These are phyloP conservation scores for Vigna angularis DNA, from an alignment of 306 rosid genomes.

Conservation along the genomic window DNA sequence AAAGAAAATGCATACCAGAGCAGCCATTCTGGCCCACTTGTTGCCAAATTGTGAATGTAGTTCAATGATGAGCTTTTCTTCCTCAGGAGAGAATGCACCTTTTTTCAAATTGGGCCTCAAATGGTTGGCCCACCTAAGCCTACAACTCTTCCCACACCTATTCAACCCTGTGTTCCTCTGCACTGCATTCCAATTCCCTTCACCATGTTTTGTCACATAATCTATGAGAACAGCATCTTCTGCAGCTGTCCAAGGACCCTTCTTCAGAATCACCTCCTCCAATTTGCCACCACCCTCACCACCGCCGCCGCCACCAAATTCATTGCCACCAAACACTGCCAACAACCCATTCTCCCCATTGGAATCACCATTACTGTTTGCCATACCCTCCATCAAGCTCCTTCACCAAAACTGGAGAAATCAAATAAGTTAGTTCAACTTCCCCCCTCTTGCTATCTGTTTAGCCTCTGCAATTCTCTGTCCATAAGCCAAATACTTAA, in stretches of 20 bases:
- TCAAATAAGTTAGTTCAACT: background rate
- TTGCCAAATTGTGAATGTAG: slow-evolving; percentile 85
- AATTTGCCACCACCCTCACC: slow-evolving; percentile 17
- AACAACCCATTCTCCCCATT: slow-evolving; percentile 41
- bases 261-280: slow-evolving; percentile 56
- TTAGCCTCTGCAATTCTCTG: background rate
- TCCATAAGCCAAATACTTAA: background rate
- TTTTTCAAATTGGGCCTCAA: slow-evolving; percentile 83
- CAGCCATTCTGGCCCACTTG: slow-evolving; percentile 99
- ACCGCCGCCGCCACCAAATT: background rate
- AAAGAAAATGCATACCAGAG: slow-evolving; percentile 57
- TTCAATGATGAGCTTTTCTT: slow-evolving; percentile 77
- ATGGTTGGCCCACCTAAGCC: slow-evolving; percentile 97
- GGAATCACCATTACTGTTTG: slow-evolving; percentile 18
- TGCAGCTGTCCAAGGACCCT: slow-evolving; percentile 89
- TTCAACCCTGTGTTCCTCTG: slow-evolving; percentile 72
- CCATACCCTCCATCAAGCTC: slow-evolving; percentile 38
- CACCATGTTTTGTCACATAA: slow-evolving; percentile 84
- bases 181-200: slow-evolving; percentile 91
- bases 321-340: background rate
- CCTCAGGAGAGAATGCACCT: slow-evolving; percentile 76
- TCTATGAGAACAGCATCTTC: slow-evolving; percentile 81
- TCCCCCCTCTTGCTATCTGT: slow-evolving; percentile 7
- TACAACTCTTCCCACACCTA: slow-evolving; percentile 92
- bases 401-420: background rate